Percentiles rank a stretch among this genome's conserved stretches.
These are phyloP conservation scores for Dichotomopilus funicola DNA, from an alignment of 2,329 filamentous ascomycete genomes.

Conservation along the genomic window DNA sequence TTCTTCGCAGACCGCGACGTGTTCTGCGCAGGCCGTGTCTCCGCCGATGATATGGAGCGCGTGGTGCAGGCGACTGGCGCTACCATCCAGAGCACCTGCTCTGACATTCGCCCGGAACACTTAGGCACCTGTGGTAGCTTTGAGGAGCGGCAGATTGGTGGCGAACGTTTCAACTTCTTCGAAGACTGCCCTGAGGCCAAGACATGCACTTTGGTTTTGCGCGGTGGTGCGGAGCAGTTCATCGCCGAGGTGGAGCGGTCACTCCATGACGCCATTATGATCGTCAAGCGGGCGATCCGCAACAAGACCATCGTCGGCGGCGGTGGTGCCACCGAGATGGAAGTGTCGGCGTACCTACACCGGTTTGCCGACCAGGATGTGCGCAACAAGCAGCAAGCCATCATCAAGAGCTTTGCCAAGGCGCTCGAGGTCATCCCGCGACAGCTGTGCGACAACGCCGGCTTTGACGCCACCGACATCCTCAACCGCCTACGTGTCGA, in stretches of 20 bases:
- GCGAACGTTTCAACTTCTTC: conserved; percentile 98
- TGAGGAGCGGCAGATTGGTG: conserved; percentile 94
- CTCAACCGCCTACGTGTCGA: conserved; percentile 93
- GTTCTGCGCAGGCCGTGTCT: conserved; percentile 93
- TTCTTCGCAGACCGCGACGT: conserved; percentile 97
- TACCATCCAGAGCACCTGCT: conserved; percentile 90
- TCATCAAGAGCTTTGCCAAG: conserved; percentile 97
- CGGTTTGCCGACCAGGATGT: conserved; percentile 88
- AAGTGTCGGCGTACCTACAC: conserved; percentile 89
- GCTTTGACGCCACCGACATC: conserved; percentile 97
- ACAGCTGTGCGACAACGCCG: conserved; percentile 96
- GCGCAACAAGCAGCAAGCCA: conserved; percentile 88
- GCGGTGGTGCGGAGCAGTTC: conserved; percentile 96
- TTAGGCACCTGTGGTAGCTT: conserved; percentile 86
- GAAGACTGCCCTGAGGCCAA: conserved; percentile 91
- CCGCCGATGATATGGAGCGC: conserved; percentile 88
- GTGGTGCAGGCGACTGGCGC: conserved; percentile 93
- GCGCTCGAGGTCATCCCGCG: conserved; percentile 93
- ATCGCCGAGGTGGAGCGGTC: conserved; percentile 98
- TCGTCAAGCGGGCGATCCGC: conserved; percentile 95
- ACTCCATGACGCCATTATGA: conserved; percentile 99
- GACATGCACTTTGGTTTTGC: conserved; percentile 92
- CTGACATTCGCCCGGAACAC: conserved; percentile 82
- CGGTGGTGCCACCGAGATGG: conserved; percentile 94
- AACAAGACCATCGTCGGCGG: conserved; percentile 93